Percentiles rank a stretch among this genome's conserved stretches.
Conservation (phyloP, 352 stramenopile genomes). For the Phytophthora pluvialis region DNA sequence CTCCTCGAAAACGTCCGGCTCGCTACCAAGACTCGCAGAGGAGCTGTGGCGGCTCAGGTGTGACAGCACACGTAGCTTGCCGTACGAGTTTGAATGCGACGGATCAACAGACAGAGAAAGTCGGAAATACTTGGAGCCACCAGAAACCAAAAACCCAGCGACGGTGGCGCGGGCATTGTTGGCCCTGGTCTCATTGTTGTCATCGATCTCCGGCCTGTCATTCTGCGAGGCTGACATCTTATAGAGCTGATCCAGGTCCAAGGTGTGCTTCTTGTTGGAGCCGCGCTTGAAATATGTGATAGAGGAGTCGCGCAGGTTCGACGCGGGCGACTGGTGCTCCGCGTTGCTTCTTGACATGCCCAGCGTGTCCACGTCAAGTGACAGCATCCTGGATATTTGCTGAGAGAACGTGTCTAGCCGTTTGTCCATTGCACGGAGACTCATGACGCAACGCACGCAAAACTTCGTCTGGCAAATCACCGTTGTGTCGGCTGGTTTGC, state of each 20-base stretch:
- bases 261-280: slow-evolving; percentile 33
- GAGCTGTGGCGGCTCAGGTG: slow-evolving; percentile 35
- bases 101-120: slow-evolving; percentile 24
- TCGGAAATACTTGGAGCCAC: slow-evolving; percentile 19
- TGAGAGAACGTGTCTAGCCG: slow-evolving; percentile 37
- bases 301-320: slow-evolving; percentile 20
- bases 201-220: slow-evolving; percentile 3
- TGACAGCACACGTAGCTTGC: slow-evolving; percentile 28
- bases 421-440: slow-evolving; percentile 48
- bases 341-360: slow-evolving; percentile 16
- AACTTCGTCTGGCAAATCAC: slow-evolving; percentile 59
- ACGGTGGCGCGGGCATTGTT: slow-evolving; percentile 6
- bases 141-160: not conserved
- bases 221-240: slow-evolving; percentile 19
- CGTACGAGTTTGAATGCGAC: slow-evolving; percentile 25
- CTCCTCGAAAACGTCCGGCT: slow-evolving; percentile 19
- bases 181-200: slow-evolving; percentile 5
- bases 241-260: slow-evolving; percentile 44
- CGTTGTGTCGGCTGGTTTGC: slow-evolving; percentile 1
- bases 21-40: slow-evolving; percentile 17
- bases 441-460: slow-evolving; percentile 60
- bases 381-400: slow-evolving; percentile 43
- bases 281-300: slow-evolving; percentile 44
- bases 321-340: slow-evolving; percentile 1
- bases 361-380: slow-evolving; percentile 11